Base-by-base conservation (phyloP, 2,329 filamentous ascomycete genomes). In the Davidsoniella neocaledoniae region DNA sequence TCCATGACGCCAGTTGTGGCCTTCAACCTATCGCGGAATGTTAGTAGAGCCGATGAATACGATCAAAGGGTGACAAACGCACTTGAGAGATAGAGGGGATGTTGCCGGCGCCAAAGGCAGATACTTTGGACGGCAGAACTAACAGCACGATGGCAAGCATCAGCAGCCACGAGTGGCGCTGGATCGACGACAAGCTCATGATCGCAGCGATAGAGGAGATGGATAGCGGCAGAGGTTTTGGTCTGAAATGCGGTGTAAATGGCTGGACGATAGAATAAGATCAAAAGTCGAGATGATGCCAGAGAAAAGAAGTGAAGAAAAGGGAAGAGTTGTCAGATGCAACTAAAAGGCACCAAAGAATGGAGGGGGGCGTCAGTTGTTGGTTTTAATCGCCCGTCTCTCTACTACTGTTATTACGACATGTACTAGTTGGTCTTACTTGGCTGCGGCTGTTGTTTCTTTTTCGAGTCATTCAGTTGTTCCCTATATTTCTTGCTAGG, bases 1-100 rank as follows among this genome's bases (percentile, higher is more conserved):
- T 64, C 79, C 79, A 70, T 83, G 79, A 43, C 79, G 73, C 73
- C 77, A 83, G 61, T 83, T 83, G 61, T 74, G 69, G 14, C 79
- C 79, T 60, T 83, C 79, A 48, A 81, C 72, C 64, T 79, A 40
- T 26, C 37, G 7, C 6, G 10, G 7, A 3, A 25, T 47, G 43
- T 42, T 38, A 14, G 23, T 12, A 25, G 9, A 21, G 37, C 10
- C 17, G 16, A 16, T 38, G 12, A 17, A 7, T 10, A 26, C 12
- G 25, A 53, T 59, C n/a, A 51, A 67, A 66, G 7, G 29, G 12
- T 2, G 12, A 12, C 29, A 33, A 33, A 33, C 29, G 12, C 12
- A 33, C 29, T 61, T 69, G 66, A 12, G 69, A 64, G 55, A 78
- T 79, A 17, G 74, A 78, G n/a, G 79, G 79, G 54, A 83, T 83